Conservation (phyloP, 23 red algal genomes). For the Agarophyton chilense region DNA sequence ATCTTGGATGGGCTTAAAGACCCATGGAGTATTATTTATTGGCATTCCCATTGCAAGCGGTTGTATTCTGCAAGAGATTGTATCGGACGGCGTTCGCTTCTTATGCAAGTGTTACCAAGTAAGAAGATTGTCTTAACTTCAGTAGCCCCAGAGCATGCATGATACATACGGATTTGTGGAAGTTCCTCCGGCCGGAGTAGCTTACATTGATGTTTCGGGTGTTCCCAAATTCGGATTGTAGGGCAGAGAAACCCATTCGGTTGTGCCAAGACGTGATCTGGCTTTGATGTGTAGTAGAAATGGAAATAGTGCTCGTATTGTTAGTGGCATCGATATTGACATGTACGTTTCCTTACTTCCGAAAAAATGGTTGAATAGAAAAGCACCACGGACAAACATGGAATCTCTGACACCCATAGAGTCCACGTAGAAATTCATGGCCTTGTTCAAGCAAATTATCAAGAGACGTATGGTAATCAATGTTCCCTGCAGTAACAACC, state of each 20-base stretch:
- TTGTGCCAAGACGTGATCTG: slow-evolving; percentile 5
- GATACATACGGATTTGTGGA: slow-evolving; percentile 31
- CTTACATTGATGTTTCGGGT: slow-evolving; percentile 38
- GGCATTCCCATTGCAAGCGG: neutral
- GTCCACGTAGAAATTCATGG: slow-evolving; percentile 26
- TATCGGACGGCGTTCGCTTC: slow-evolving; percentile 84
- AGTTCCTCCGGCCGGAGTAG: slow-evolving; percentile 51
- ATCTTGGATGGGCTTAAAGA: slow-evolving; percentile 61
- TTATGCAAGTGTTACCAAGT: slow-evolving; percentile 36
- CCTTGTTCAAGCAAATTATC: slow-evolving; percentile 27
- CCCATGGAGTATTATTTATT: slow-evolving; percentile 80
- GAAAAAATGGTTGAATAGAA: slow-evolving; percentile 7
- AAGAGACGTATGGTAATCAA: slow-evolving; percentile 26
- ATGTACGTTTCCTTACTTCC: slow-evolving; percentile 68
- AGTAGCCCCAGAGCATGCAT: slow-evolving; percentile 23
- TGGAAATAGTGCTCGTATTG: neutral
- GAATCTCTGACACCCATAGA: neutral
- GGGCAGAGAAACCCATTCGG: slow-evolving; percentile 14
- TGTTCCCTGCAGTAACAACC: neutral
- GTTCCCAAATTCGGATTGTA: slow-evolving; percentile 17
- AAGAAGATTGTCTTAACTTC: slow-evolving; percentile 44
- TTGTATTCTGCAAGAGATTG: slow-evolving; percentile 78
- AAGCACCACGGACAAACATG: neutral
- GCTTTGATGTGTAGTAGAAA: neutral
- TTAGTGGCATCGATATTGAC: slow-evolving; percentile 14